phyloP scores from a whole-genome alignment of 768 basidiomycete genomes.

The Pleurotus sapidus region DNA sequence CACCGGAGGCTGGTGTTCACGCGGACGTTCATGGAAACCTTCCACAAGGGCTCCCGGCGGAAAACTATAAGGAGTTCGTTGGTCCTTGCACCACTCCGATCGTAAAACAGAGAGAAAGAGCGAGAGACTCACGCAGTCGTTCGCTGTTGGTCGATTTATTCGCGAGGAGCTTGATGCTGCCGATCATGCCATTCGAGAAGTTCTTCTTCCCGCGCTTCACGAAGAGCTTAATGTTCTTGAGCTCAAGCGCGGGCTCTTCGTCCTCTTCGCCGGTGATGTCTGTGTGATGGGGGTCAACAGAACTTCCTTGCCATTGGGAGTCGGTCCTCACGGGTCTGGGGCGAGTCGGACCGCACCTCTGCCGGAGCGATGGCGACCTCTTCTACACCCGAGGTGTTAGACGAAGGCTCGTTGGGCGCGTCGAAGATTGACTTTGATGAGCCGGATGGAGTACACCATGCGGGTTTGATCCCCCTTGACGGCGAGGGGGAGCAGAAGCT shows the following conservation, averaged over 20 bases:
- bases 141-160: conserved; percentile 38
- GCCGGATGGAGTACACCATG: conserved; percentile 12
- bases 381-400: neutral
- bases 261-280: conserved; percentile 65
- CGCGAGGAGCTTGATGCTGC: conserved; percentile 57
- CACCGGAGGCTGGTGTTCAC: conserved; percentile 55
- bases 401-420: neutral
- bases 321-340: conserved; percentile 4
- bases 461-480: conserved; percentile 13
- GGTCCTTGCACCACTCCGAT: neutral
- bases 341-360: conserved; percentile 8
- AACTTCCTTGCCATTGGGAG: neutral
- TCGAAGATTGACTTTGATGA: neutral
- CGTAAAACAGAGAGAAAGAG: neutral
- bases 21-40: conserved; percentile 67
- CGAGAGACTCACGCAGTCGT: conserved; percentile 41
- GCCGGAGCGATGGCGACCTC: conserved; percentile 10
- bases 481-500: conserved; percentile 12
- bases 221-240: conserved; percentile 61
- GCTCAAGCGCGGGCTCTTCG: conserved; percentile 52
- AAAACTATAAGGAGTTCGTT: conserved; percentile 42
- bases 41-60: conserved; percentile 67
- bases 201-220: conserved; percentile 52
- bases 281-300: conserved; percentile 13
- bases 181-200: conserved; percentile 59